Evolutionary conservation across 2,329 filamentous ascomycete species (phyloP).

Genomic region (Fusarium mangiferae): DNA sequence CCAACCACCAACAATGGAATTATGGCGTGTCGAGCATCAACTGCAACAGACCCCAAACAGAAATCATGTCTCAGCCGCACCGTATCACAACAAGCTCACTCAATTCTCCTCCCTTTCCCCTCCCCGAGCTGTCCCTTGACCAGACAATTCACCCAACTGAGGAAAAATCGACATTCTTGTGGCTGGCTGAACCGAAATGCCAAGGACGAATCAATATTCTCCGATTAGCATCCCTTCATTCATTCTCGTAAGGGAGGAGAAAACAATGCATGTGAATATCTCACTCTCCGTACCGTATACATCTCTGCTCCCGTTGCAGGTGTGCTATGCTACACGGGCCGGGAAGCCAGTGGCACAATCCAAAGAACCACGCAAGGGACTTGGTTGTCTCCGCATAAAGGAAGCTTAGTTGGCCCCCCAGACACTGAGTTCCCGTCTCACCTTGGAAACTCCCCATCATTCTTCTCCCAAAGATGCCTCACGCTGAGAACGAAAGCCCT

Average conservation of each 20-base stretch:
- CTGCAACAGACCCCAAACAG: slow-evolving; percentile 6
- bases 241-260: neutral
- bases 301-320: neutral
- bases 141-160: neutral
- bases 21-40: slow-evolving; percentile 15
- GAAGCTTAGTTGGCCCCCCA: slow-evolving; percentile 9
- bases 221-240: slow-evolving; percentile 2
- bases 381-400: slow-evolving; percentile 16
- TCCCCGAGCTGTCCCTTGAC: neutral
- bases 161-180: neutral
- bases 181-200: slow-evolving; percentile 25
- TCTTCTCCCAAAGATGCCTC: slow-evolving; percentile 22
- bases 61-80: neutral
- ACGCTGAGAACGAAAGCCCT: slow-evolving; percentile 14
- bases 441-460: neutral
- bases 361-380: neutral
- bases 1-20: neutral
- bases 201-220: slow-evolving; percentile 16
- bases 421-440: neutral
- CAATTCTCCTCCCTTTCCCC: neutral
- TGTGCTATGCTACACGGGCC: slow-evolving; percentile 7
- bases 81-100: neutral
- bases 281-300: neutral
- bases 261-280: neutral
- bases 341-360: neutral